phyloP scores from a whole-genome alignment of 768 basidiomycete genomes.

The Cystoderma amianthinum region DNA sequence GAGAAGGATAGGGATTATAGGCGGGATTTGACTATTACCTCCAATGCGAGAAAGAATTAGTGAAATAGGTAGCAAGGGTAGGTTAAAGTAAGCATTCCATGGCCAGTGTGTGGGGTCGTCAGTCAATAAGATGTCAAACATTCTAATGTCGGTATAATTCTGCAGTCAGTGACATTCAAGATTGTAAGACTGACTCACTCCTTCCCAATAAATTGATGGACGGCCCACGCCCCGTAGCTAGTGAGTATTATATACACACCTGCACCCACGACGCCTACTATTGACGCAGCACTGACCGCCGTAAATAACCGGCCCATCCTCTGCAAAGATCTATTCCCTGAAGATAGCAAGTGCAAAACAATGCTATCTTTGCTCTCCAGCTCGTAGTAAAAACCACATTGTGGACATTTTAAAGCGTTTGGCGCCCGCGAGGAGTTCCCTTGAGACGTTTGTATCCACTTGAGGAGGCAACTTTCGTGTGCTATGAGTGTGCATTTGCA shows the following conservation, averaged over 20 bases:
- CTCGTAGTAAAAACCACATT: slow-evolving; percentile 63
- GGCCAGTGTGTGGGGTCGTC: slow-evolving; percentile 72
- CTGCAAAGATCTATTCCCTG: slow-evolving; percentile 42
- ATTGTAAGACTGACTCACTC: slow-evolving; percentile 40
- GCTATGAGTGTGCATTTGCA: slow-evolving; percentile 78
- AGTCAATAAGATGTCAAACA: slow-evolving; percentile 59
- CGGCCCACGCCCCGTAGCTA: slow-evolving; percentile 66
- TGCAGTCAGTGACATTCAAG: no score
- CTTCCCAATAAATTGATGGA: slow-evolving; percentile 61
- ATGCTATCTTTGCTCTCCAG: slow-evolving; percentile 58
- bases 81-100: slow-evolving; percentile 67
- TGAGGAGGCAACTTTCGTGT: slow-evolving; percentile 71
- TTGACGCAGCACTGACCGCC: slow-evolving; percentile 37
- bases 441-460: slow-evolving; percentile 74
- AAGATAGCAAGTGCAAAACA: slow-evolving; percentile 41
- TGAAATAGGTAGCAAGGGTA: slow-evolving; percentile 63
- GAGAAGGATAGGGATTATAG: slow-evolving; percentile 38
- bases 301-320: slow-evolving; percentile 46
- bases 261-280: slow-evolving; percentile 50
- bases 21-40: slow-evolving; percentile 20
- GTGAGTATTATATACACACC: slow-evolving; percentile 55
- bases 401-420: slow-evolving; percentile 76
- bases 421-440: slow-evolving; percentile 41
- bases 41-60: slow-evolving; percentile 60
- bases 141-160: no score